Conservation (phyloP, 768 basidiomycete species). For the Coprinopsis sp. region DNA sequence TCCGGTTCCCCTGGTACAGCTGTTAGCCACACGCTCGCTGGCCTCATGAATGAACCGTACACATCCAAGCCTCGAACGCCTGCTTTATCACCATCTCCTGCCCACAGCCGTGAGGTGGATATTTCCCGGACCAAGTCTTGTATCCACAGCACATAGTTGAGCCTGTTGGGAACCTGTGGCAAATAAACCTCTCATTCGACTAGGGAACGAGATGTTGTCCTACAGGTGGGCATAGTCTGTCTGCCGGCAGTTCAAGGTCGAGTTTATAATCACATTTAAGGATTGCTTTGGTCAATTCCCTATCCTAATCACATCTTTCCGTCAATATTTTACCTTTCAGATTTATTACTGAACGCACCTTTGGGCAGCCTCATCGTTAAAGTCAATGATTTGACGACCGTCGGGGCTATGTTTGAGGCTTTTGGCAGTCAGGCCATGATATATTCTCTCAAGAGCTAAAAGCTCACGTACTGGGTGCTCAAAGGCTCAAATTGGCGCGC, state of each 20-base stretch:
- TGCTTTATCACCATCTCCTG: constrained; percentile 10
- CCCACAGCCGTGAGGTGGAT: constrained; percentile 18
- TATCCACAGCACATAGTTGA: constrained; percentile 87
- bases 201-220: constrained; percentile 16
- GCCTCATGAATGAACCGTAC: constrained; percentile 35
- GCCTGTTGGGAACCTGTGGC: constrained; percentile 32
- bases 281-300: constrained; percentile 76
- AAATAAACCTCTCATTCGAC: neutral
- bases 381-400: constrained; percentile 9
- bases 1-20: constrained; percentile 72
- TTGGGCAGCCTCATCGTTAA: constrained; percentile 56
- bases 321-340: constrained; percentile 5
- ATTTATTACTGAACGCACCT: constrained; percentile 37
- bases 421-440: constrained; percentile 9
- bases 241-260: constrained; percentile 52
- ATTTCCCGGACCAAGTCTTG: constrained; percentile 61
- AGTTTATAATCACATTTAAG: constrained; percentile 71
- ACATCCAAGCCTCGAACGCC: constrained; percentile 63
- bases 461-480: constrained; percentile 42
- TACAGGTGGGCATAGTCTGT: constrained; percentile 87
- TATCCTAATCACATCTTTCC: constrained; percentile 23
- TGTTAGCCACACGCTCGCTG: neutral
- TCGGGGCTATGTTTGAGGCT: constrained; percentile 18
- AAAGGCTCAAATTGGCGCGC: constrained; percentile 55
- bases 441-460: neutral